Conservation (phyloP, 2,329 filamentous ascomycete genomes). For the Fusarium sulawesiense region DNA sequence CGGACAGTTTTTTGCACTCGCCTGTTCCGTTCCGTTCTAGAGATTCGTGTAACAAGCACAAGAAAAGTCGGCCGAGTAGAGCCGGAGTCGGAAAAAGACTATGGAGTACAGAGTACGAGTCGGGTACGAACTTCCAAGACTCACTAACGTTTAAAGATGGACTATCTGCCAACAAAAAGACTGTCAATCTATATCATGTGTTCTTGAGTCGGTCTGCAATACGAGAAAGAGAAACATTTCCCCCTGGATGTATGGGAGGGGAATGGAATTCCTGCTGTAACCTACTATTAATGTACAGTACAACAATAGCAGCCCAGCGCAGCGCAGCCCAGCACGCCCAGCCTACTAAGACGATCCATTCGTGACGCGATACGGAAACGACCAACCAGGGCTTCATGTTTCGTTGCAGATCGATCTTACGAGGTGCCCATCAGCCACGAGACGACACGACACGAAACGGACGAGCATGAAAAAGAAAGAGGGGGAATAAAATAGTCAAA, state of each 20-base stretch:
- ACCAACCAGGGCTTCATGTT: conserved; percentile 24
- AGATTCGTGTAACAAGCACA: conserved; percentile 23
- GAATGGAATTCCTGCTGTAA: conserved; percentile 9
- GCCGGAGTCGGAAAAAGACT: background rate
- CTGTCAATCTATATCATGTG: conserved; percentile 27
- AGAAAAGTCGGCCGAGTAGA: conserved; percentile 32
- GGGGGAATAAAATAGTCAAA: conserved; percentile 29
- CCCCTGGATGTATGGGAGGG: conserved; percentile 6
- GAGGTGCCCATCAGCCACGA: conserved; percentile 34
- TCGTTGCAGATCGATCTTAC: conserved; percentile 45
- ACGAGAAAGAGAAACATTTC: conserved; percentile 29
- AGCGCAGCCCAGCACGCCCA: background rate
- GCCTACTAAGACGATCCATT: conserved; percentile 15
- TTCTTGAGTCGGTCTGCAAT: conserved; percentile 22
- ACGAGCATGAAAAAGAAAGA: conserved; percentile 9
- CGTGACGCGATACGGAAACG: conserved; percentile 15
- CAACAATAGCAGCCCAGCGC: background rate
- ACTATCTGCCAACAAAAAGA: background rate
- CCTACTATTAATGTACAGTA: background rate
- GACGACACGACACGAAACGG: conserved; percentile 7
- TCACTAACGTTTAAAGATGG: conserved; percentile 9
- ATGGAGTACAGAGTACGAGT: conserved; percentile 17
- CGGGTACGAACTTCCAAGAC: conserved; percentile 21
- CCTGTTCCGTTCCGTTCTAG: conserved; percentile 1
- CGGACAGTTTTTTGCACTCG: background rate